Base-by-base conservation (phyloP, 371 early-diverging fungal genomes). In the Haplosporangium sp. region DNA sequence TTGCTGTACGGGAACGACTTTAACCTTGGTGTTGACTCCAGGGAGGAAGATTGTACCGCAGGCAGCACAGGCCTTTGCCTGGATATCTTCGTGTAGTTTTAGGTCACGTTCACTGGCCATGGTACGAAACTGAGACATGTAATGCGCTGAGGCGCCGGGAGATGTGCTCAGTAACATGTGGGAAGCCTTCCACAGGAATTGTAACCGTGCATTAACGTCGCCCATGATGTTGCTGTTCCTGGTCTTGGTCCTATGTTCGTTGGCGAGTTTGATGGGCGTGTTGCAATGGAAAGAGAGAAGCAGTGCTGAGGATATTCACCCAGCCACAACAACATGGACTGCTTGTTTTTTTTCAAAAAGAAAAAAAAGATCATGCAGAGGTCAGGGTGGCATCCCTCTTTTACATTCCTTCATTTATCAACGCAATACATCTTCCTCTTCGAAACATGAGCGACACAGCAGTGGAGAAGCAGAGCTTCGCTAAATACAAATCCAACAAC, bases 21-120 rank as follows among this genome's bases (percentile, higher is more conserved):
- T 57, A 38, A 77, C 68, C 21, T 63, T 66, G 16, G 64, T 36
- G 47, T 77, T 77, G 55, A 77, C n/a, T 1, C 79, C 79, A 0
- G 79, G 79, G 6, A 67, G 48, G 61, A 77, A 77, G 47, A 77
- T 77, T 47, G 79, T 67, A 16, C 79, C 79, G 41, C 79, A 77
- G 40, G 72, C 79, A 37, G 79, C 64, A 13, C 79, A 77, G 8
- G 72, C 58, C 38, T 55, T 63, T n/a, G 72, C 46, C 36, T 72
- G 79, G 55, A 77, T 71, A 45, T 77, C 79, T n/a, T 72, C 68
- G 43, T 71, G 79, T 2, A 77, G 67, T 18, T 63, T 51, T 12
- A 72, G 48, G 58, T 77, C 79, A 29, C 68, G 59, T 41, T 55
- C 68, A 46, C 58, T 63, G n/a, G 72, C 64, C 21, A 67, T 52